A percentile compares a stretch with the other conserved stretches of the same genome.
Evolutionary conservation across 257 asterid genomes (phyloP).

Genomic region (Datura wrightii): DNA sequence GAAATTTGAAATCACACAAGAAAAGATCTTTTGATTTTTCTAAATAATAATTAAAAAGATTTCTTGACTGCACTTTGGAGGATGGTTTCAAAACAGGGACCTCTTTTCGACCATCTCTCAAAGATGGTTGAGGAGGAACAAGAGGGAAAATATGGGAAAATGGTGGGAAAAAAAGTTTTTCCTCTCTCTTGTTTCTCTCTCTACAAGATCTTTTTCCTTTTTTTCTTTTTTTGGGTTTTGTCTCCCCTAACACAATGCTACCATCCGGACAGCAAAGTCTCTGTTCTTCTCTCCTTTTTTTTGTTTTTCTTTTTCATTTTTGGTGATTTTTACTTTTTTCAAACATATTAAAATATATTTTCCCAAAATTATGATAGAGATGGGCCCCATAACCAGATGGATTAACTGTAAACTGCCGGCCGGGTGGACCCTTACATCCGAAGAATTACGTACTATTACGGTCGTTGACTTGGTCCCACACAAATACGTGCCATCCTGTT

Average conservation of each 20-base stretch:
- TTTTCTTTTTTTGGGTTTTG: neutral
- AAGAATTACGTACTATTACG: neutral
- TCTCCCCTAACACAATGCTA: neutral
- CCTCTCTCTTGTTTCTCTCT: slow-evolving; percentile 61
- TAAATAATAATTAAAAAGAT: neutral
- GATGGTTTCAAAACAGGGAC: slow-evolving; percentile 84
- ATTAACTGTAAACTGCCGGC: slow-evolving; percentile 15
- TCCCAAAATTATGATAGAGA: neutral
- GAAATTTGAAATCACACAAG: slow-evolving; percentile 25
- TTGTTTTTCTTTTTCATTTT: neutral
- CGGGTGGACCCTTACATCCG: neutral
- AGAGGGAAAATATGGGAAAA: slow-evolving; percentile 37
- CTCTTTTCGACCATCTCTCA: slow-evolving; percentile 68
- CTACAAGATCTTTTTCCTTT: slow-evolving; percentile 24
- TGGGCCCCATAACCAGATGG: neutral
- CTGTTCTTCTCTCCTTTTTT: neutral
- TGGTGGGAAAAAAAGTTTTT: slow-evolving; percentile 31
- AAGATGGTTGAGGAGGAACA: slow-evolving; percentile 45
- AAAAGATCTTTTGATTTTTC: neutral
- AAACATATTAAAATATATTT: neutral
- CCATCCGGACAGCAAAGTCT: neutral
- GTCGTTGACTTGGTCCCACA: slow-evolving; percentile 25
- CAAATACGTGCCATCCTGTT: neutral
- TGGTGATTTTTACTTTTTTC: neutral
- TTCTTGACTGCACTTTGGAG: slow-evolving; percentile 68